Conservation (phyloP, 352 stramenopile species). For the Phytophthora constricta region DNA sequence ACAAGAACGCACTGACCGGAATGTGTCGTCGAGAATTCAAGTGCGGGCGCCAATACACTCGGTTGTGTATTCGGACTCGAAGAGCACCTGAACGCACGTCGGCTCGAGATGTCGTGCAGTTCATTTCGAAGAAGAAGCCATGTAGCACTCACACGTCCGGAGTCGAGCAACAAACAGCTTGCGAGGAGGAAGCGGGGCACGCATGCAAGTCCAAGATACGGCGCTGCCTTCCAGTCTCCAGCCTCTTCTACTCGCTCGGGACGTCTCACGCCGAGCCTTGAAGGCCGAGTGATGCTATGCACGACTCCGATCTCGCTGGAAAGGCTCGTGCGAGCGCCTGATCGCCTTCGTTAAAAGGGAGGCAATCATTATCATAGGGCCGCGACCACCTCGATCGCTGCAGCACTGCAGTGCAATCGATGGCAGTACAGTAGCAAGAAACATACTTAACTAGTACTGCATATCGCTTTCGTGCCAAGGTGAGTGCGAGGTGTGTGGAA, state of each 20-base stretch:
- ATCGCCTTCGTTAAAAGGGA: not conserved
- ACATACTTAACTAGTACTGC: too few relatives aligned
- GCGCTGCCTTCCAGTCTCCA: too few relatives aligned
- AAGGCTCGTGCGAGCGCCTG: slow-evolving; percentile 16
- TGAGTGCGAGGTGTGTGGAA: too few relatives aligned
- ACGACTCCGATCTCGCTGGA: slow-evolving; percentile 32
- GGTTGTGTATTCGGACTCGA: not conserved
- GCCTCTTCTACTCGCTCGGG: slow-evolving; percentile 35
- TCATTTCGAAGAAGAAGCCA: slow-evolving; percentile 20
- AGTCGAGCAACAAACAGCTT: slow-evolving; percentile 37
- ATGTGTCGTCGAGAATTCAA: not conserved
- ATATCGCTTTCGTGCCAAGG: too few relatives aligned
- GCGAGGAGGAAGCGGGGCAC: slow-evolving; percentile 22
- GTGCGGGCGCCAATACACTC: not conserved
- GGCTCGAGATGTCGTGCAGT: not conserved
- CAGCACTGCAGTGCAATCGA: too few relatives aligned
- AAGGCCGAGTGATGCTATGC: slow-evolving; percentile 9
- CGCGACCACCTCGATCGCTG: too few relatives aligned
- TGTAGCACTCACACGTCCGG: slow-evolving; percentile 19
- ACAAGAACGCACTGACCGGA: slow-evolving; percentile 13
- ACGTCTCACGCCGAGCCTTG: slow-evolving; percentile 20
- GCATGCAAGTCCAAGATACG: slow-evolving; percentile 22
- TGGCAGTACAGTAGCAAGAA: not conserved
- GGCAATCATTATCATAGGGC: too few relatives aligned
- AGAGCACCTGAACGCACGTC: not conserved